Evolutionary conservation across 1,284 basidiomycete species (phyloP).

Genomic region (Pterulicium gracile): DNA sequence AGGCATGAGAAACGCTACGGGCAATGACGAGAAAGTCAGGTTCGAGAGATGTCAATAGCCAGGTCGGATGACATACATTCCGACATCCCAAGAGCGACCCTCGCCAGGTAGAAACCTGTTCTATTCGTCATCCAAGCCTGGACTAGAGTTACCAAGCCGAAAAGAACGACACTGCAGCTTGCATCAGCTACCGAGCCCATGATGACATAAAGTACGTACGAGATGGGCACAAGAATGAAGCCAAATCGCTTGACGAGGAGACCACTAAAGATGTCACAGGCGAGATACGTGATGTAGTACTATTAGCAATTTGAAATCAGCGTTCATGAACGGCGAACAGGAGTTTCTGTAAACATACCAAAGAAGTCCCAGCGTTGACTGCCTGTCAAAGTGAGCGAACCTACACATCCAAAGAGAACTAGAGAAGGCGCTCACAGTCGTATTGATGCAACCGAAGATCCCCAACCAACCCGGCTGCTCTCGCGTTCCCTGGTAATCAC

Average conservation of each 20-base stretch:
- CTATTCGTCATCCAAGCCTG: not conserved
- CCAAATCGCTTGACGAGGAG: slow-evolving; percentile 1
- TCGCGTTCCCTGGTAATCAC: not conserved
- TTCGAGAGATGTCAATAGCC: not conserved
- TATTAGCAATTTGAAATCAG: no score
- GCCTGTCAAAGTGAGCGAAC: not conserved
- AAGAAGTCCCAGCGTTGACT: not conserved
- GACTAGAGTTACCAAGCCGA: not conserved
- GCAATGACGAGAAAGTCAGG: not conserved
- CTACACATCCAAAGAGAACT: not conserved
- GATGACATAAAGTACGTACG: slow-evolving; percentile 6
- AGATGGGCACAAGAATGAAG: slow-evolving; percentile 4
- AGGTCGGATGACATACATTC: not conserved
- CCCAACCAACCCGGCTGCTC: not conserved
- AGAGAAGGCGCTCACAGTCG: slow-evolving; percentile 1
- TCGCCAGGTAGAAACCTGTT: not conserved
- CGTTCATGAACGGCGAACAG: no score
- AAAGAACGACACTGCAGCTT: not conserved
- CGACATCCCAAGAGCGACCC: not conserved
- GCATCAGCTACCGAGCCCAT: no score
- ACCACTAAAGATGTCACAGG: not conserved
- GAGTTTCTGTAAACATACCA: not conserved
- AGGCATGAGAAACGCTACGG: slow-evolving; percentile 1
- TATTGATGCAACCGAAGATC: not conserved
- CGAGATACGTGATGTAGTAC: slow-evolving; percentile 2